Evolutionary conservation across 2,329 filamentous ascomycete species (phyloP), one percentile per base, ranked within the genome.

Genomic region (Paraphoma chrysanthemicola): DNA sequence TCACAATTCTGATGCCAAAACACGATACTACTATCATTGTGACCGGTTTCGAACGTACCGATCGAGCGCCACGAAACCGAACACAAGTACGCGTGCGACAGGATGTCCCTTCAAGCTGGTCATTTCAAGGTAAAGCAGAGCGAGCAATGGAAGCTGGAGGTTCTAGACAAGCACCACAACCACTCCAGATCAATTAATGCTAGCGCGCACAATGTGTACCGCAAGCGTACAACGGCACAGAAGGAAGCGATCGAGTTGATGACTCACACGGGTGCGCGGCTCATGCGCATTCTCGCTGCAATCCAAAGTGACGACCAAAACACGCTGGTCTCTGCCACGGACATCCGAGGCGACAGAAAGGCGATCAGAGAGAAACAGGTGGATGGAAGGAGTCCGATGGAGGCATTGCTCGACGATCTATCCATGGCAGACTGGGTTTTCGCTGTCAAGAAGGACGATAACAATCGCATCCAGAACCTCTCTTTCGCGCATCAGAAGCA

Each of bases 1-100:
- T 56, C 51, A 62, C 36, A 53, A 62, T 52, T 57, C 47, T 3
- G 31, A 38, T 53, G 36, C 57, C 30, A 62, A 59, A 50, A 62
- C 46, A 55, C 48, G 54, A 39, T 59, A 57, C 39, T 59, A 59
- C 51, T 59, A 62, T 51, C 48, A 55, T 30, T 59, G 52, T 41
- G 48, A 57, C 46, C 42, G 44, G 23, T 57, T 51, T 33, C 1
- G 51, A 44, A 57, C 49, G 43, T 57, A 57, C 47, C n/a, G 51
- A 38, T 57, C 51, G 28, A 56, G 16, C 30, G 56, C 47, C 28
- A 57, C 48, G 50, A 36, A 41, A 31, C 45, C 45, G 17, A 59
- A 52, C 39, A 59, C 52, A 55, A 59, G 52, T 42, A 59, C 52
- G n/a, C 56, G 54, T 16, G 52, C 47, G 17, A 53, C 31, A 31